These are phyloP conservation scores for Calonectria leucothoes DNA, from an alignment of 2,329 filamentous ascomycete species.

Conservation along the genomic window DNA sequence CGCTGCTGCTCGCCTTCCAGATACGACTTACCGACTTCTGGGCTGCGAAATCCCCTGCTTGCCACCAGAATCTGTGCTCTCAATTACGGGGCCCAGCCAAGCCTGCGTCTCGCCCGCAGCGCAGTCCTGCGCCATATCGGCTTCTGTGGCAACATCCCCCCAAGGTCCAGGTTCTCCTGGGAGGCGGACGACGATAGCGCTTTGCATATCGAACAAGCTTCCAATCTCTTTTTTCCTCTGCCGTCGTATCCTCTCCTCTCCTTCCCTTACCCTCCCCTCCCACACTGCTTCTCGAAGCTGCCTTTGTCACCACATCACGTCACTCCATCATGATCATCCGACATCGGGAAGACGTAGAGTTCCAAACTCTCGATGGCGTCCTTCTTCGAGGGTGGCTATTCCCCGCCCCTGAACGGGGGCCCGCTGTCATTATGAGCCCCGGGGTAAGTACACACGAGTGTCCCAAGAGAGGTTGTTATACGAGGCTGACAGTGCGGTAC, in stretches of 20 bases:
- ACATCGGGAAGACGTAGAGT: constrained; percentile 47
- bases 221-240: neutral
- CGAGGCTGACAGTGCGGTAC: neutral
- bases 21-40: neutral
- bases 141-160: neutral
- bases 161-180: neutral
- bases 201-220: neutral
- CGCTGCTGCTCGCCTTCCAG: neutral
- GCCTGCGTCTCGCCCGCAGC: neutral
- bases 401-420: constrained; percentile 38
- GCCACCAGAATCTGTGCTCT: neutral
- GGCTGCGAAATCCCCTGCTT: neutral
- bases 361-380: constrained; percentile 54
- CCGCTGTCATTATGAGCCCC: constrained; percentile 44
- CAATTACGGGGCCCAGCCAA: neutral
- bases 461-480: neutral
- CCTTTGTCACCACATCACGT: neutral
- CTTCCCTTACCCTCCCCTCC: neutral
- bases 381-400: constrained; percentile 53
- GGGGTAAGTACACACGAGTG: constrained; percentile 34
- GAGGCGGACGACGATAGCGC: neutral
- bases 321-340: constrained; percentile 14
- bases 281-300: too few relatives aligned
- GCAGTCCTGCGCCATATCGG: neutral
- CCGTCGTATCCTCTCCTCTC: too few relatives aligned